Conservation (phyloP, 2,329 filamentous ascomycete species). For the Beauveria sp. region DNA sequence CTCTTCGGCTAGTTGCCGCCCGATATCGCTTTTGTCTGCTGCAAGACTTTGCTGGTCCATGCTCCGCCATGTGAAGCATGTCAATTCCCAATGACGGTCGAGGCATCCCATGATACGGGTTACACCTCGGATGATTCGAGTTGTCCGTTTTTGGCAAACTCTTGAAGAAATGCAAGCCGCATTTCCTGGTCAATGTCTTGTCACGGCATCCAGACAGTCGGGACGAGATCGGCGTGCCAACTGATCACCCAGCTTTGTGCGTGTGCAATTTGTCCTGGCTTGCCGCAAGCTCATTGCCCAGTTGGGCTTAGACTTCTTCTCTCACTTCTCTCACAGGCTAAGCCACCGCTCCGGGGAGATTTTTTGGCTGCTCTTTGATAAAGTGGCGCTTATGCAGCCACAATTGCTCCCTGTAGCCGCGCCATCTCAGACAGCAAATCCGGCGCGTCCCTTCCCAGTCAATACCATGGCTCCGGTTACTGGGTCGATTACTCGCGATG, state of each 20-base stretch:
- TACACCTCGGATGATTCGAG: neutral
- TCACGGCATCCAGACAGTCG: slow-evolving; percentile 2
- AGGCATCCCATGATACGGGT: neutral
- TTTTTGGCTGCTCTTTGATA: neutral
- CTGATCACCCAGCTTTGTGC: neutral
- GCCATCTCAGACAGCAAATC: neutral
- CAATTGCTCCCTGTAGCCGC: neutral
- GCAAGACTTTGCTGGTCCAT: neutral
- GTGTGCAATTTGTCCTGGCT: neutral
- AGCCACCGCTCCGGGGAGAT: slow-evolving; percentile 5
- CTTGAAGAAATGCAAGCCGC: neutral
- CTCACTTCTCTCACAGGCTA: slow-evolving; percentile 6
- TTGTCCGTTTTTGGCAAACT: neutral
- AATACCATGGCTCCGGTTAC: slow-evolving; percentile 2
- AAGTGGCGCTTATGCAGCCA: slow-evolving; percentile 9
- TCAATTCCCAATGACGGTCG: neutral
- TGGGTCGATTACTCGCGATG: neutral
- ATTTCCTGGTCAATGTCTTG: neutral
- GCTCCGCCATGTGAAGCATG: neutral
- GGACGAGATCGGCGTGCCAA: slow-evolving; percentile 6
- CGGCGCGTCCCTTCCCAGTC: neutral
- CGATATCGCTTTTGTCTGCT: neutral
- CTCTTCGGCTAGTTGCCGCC: neutral
- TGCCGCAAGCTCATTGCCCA: neutral
- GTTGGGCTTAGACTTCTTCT: slow-evolving; percentile 15